Conservation (phyloP, 768 basidiomycete species). For the Collybiopsis luxurians region DNA sequence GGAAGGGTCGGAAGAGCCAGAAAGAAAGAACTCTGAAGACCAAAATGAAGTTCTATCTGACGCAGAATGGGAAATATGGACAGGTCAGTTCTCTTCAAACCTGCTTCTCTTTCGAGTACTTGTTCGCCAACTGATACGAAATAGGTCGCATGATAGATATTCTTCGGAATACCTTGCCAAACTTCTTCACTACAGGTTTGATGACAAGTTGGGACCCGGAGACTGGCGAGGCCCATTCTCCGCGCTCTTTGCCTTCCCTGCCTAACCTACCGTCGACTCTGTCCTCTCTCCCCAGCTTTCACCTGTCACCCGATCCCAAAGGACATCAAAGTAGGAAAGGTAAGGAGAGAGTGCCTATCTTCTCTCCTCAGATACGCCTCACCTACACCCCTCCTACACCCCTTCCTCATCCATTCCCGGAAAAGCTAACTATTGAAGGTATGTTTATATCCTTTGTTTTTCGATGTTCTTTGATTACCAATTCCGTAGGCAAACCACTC, state of each 20-base stretch:
- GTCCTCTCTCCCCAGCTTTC: neutral
- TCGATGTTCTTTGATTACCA: neutral
- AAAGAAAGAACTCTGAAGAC: neutral
- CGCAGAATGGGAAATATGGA: constrained; percentile 5
- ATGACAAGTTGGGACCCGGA: constrained; percentile 1
- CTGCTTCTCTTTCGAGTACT: no score
- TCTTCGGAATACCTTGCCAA: neutral
- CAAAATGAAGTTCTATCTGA: neutral
- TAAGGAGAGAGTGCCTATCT: neutral
- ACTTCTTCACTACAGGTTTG: constrained; percentile 2
- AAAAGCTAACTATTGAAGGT: neutral
- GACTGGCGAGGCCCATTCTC: constrained; percentile 3
- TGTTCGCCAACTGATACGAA: no score
- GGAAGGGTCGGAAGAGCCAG: neutral
- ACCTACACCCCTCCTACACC: constrained; percentile 5
- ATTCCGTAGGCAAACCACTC: neutral
- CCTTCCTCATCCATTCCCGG: constrained; percentile 2
- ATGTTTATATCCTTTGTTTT: neutral
- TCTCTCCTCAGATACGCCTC: neutral
- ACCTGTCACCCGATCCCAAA: neutral
- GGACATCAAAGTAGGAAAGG: neutral
- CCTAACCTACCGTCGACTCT: neutral
- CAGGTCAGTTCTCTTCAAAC: neutral
- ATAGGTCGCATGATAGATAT: constrained; percentile 5
- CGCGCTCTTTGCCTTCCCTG: neutral